Evolutionary conservation across 108 stramenopile species (phyloP).

Genomic region (Thalassiosira profunda): DNA sequence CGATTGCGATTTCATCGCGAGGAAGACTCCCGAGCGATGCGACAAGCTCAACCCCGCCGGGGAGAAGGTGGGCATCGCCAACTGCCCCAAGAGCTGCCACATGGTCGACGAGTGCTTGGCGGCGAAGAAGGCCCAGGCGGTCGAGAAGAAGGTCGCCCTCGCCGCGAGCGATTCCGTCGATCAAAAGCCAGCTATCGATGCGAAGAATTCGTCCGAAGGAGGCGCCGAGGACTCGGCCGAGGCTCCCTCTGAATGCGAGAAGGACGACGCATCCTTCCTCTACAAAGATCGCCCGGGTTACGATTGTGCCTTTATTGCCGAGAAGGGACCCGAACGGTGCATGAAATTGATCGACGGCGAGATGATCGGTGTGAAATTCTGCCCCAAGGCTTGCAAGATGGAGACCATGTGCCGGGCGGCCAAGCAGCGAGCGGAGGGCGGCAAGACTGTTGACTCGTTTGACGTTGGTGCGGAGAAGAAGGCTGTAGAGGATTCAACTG

Average conservation of each 20-base stretch:
- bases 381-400: conserved; percentile 31
- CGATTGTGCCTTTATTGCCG: conserved; percentile 31
- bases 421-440: not conserved
- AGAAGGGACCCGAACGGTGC: conserved; percentile 31
- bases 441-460: not conserved
- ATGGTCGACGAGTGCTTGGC: conserved; percentile 25
- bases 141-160: no score
- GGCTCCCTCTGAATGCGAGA: not conserved
- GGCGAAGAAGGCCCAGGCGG: not conserved
- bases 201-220: not conserved
- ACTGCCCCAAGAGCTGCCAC: conserved; percentile 26
- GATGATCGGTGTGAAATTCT: conserved; percentile 17
- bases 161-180: not conserved
- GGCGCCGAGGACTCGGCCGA: not conserved
- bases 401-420: conserved; percentile 11
- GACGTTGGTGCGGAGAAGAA: not conserved
- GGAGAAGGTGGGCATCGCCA: conserved; percentile 13
- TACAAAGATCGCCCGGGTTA: conserved; percentile 25
- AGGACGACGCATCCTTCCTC: conserved; percentile 25
- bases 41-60: conserved; percentile 20
- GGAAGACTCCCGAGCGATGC: conserved; percentile 34
- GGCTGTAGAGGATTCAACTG: not conserved
- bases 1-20: conserved; percentile 31
- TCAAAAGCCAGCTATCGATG: not conserved
- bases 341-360: conserved; percentile 21